Conservation (phyloP, 1,139 yeast species). For the Blastobotrys aristatus region DNA sequence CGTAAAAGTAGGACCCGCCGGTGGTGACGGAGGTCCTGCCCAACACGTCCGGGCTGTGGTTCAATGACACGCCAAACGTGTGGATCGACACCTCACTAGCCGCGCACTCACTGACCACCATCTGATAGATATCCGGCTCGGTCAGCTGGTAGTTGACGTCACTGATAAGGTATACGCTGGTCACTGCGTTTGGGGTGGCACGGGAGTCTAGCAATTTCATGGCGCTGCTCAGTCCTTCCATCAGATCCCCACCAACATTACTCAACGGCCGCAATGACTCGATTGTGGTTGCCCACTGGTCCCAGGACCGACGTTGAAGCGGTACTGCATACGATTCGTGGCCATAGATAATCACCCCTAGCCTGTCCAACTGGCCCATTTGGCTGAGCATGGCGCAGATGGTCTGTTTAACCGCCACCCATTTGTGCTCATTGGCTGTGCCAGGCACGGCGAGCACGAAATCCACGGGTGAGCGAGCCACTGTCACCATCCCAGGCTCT, state of each 20-base stretch:
- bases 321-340: constrained; percentile 13
- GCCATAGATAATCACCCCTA: constrained; percentile 24
- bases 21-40: constrained; percentile 10
- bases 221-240: constrained; percentile 13
- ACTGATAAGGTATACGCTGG: constrained; percentile 12
- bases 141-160: constrained; percentile 5
- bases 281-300: constrained; percentile 14
- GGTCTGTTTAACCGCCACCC: constrained; percentile 18
- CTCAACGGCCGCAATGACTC: constrained; percentile 10
- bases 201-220: constrained; percentile 12
- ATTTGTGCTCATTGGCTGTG: constrained; percentile 21
- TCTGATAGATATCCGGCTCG: constrained; percentile 4
- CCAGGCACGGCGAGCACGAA: constrained; percentile 21
- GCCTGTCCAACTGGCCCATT: constrained; percentile 22
- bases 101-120: constrained; percentile 7
- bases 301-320: constrained; percentile 15
- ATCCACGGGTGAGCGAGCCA: constrained; percentile 21
- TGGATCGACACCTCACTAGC: constrained; percentile 11
- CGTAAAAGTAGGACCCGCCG: constrained; percentile 17
- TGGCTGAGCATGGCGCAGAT: constrained; percentile 15
- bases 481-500: not conserved
- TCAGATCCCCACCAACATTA: constrained; percentile 12
- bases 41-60: constrained; percentile 16
- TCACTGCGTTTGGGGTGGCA: constrained; percentile 3
- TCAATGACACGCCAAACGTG: constrained; percentile 17